These are phyloP conservation scores for Tieghemiomyces parasiticus DNA, from an alignment of 192 early-diverging fungal genomes.

Conservation along the genomic window DNA sequence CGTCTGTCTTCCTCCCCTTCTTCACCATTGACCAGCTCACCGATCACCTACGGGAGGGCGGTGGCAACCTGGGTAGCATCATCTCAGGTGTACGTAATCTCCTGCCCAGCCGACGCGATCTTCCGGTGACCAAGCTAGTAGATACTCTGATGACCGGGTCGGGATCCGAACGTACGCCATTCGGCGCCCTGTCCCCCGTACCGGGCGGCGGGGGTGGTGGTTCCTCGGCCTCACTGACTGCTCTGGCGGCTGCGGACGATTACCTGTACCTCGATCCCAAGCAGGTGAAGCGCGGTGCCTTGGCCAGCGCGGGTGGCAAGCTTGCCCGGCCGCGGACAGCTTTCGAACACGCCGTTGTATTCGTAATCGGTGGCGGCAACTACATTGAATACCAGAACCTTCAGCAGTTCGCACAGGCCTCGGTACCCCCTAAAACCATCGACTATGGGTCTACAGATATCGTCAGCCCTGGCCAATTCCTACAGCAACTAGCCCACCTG, in stretches of 20 bases:
- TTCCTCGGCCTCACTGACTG: background rate
- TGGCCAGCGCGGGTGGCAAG: conserved; percentile 24
- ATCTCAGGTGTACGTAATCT: conserved; percentile 89
- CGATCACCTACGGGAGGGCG: conserved; percentile 50
- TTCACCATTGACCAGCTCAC: too few species aligned
- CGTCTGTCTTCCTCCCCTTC: too few species aligned
- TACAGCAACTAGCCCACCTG: conserved; percentile 61
- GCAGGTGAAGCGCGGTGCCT: conserved; percentile 38
- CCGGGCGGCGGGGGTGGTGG: background rate
- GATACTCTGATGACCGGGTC: conserved; percentile 71
- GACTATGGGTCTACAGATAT: conserved; percentile 92
- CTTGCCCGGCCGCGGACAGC: conserved; percentile 25
- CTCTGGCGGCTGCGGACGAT: conserved; percentile 37
- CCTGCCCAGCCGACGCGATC: conserved; percentile 76
- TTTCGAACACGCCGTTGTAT: conserved; percentile 86
- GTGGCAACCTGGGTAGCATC: conserved; percentile 52
- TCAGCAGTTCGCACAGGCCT: conserved; percentile 69
- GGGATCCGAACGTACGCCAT: conserved; percentile 21
- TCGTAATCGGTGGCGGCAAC: conserved; percentile 96
- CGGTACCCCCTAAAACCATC: conserved; percentile 55
- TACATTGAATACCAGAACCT: conserved; percentile 97
- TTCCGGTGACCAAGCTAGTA: conserved; percentile 71
- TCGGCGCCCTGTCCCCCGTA: background rate
- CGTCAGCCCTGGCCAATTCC: conserved; percentile 59
- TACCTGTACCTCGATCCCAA: conserved; percentile 87